phyloP scores from a whole-genome alignment of 2,329 filamentous ascomycete genomes.

The Fusarium siculi region DNA sequence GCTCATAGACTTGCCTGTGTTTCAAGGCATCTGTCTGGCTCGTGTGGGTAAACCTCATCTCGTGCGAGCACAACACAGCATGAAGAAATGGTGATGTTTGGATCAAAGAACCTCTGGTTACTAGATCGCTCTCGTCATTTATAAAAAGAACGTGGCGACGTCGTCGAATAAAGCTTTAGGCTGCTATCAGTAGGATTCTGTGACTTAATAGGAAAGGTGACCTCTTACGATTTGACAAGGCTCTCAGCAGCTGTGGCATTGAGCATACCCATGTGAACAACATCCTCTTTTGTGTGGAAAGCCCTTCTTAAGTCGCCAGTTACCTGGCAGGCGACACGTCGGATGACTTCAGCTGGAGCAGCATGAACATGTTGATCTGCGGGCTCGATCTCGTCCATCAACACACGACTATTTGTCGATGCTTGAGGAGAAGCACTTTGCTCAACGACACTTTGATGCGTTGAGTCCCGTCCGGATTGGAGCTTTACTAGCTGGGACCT shows the following conservation, averaged over 20 bases:
- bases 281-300: slow-evolving; percentile 16
- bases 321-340: slow-evolving; percentile 24
- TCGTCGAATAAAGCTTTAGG: slow-evolving; percentile 15
- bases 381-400: slow-evolving; percentile 9
- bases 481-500: slow-evolving; percentile 6
- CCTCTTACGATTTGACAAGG: slow-evolving; percentile 19
- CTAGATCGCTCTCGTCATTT: slow-evolving; percentile 14
- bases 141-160: slow-evolving; percentile 25
- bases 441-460: background rate
- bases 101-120: slow-evolving; percentile 39
- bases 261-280: slow-evolving; percentile 21
- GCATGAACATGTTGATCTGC: slow-evolving; percentile 23
- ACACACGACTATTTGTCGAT: background rate
- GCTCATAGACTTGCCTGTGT: slow-evolving; percentile 53
- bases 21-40: slow-evolving; percentile 20
- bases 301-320: slow-evolving; percentile 19
- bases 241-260: slow-evolving; percentile 10
- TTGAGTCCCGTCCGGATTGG: background rate
- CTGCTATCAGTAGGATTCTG: background rate
- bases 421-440: background rate
- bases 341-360: slow-evolving; percentile 26
- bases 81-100: slow-evolving; percentile 53
- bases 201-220: accelerated
- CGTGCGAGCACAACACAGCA: slow-evolving; percentile 54
- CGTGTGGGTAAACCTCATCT: slow-evolving; percentile 46